Percentiles rank a stretch among this genome's conserved stretches.
These are phyloP conservation scores for Cladosporium sp. DNA, from an alignment of 2,329 filamentous ascomycete genomes.

Conservation along the genomic window DNA sequence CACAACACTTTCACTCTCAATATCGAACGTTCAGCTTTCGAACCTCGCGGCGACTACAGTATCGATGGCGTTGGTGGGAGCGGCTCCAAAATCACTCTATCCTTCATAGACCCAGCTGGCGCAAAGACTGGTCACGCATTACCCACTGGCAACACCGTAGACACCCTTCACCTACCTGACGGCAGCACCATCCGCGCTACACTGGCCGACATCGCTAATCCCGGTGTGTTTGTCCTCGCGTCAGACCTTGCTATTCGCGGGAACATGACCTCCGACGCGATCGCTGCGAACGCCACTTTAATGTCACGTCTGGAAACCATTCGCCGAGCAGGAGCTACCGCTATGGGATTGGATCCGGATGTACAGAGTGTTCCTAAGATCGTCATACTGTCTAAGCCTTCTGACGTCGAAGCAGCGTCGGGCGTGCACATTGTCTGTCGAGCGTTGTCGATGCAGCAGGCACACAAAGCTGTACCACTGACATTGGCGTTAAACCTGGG, in stretches of 20 bases:
- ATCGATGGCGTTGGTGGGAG: slow-evolving; percentile 67
- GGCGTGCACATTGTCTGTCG: slow-evolving; percentile 44
- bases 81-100: slow-evolving; percentile 59
- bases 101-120: slow-evolving; percentile 63
- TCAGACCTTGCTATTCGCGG: slow-evolving; percentile 54
- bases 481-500: slow-evolving; percentile 48
- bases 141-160: slow-evolving; percentile 60
- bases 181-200: slow-evolving; percentile 53
- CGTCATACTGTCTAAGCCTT: slow-evolving; percentile 51
- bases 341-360: slow-evolving; percentile 60
- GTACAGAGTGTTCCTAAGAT: slow-evolving; percentile 64
- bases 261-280: slow-evolving; percentile 56
- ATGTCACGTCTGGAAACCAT: slow-evolving; percentile 60
- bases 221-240: slow-evolving; percentile 63
- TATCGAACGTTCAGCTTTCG: slow-evolving; percentile 46
- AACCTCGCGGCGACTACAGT: slow-evolving; percentile 53
- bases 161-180: slow-evolving; percentile 46
- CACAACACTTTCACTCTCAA: slow-evolving; percentile 59
- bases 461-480: slow-evolving; percentile 48
- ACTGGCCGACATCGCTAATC: slow-evolving; percentile 66
- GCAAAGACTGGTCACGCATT: slow-evolving; percentile 64
- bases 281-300: slow-evolving; percentile 53
- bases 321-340: slow-evolving; percentile 57
- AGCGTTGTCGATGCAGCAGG: slow-evolving; percentile 48
- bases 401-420: slow-evolving; percentile 4